These are phyloP conservation scores for Chaetomiaceae sp. DNA, from an alignment of 2,329 filamentous ascomycete species.

Conservation along the genomic window DNA sequence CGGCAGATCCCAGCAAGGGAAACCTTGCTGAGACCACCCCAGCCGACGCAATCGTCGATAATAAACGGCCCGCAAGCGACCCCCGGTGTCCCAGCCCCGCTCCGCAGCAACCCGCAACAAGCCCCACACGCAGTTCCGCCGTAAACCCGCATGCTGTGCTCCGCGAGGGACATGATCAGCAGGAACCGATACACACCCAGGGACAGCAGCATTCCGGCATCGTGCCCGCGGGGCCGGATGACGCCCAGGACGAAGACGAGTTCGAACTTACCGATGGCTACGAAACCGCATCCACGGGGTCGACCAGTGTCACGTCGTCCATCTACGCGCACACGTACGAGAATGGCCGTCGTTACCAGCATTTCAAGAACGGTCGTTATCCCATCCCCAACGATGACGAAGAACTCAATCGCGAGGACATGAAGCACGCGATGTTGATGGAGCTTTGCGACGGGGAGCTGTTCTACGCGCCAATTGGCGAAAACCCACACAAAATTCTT, in stretches of 20 bases:
- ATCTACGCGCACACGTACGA: slow-evolving; percentile 29
- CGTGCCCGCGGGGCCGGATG: not conserved
- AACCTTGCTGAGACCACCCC: not conserved
- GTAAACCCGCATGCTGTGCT: not conserved
- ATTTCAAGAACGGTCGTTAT: slow-evolving; percentile 30
- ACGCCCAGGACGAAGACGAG: slow-evolving; percentile 10
- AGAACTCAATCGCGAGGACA: slow-evolving; percentile 43
- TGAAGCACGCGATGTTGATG: slow-evolving; percentile 39
- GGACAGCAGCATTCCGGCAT: not conserved
- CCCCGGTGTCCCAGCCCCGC: not conserved
- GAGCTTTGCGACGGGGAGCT: slow-evolving; percentile 36
- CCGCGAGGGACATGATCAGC: not conserved
- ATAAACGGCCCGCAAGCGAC: not conserved
- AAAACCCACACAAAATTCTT: slow-evolving; percentile 35
- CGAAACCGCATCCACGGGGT: slow-evolving; percentile 23
- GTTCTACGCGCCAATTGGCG: slow-evolving; percentile 39
- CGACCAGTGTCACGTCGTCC: slow-evolving; percentile 26
- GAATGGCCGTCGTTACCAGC: slow-evolving; percentile 29
- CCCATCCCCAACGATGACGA: slow-evolving; percentile 39
- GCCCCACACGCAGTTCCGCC: not conserved
- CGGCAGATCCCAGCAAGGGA: not conserved
- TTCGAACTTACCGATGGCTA: slow-evolving; percentile 11
- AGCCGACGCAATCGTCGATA: not conserved
- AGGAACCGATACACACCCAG: no score
- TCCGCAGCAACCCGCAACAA: not conserved